phyloP scores from a whole-genome alignment of 202 grass and related monocot species.

The Panicum hallii region DNA sequence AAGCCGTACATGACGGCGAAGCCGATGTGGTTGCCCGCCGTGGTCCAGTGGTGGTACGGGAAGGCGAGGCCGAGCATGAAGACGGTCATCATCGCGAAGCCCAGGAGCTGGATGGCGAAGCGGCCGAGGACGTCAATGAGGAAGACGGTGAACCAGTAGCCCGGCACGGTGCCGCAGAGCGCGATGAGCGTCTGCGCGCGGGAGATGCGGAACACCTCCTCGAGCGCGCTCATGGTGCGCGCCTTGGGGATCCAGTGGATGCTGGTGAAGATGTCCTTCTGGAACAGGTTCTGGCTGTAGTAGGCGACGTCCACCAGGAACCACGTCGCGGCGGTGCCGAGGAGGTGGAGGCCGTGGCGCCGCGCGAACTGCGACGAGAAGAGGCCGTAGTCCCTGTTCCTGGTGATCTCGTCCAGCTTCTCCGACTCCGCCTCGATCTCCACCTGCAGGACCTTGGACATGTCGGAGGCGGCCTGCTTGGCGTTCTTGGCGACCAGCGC shows the following conservation, averaged over 20 bases:
- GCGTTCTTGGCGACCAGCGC: constrained; percentile 57
- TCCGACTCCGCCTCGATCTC: constrained; percentile 43
- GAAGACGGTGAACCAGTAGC: constrained; percentile 76
- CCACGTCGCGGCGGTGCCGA: constrained; percentile 65
- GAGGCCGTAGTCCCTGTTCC: constrained; percentile 48
- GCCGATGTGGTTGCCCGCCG: constrained; percentile 49
- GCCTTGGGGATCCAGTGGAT: constrained; percentile 67
- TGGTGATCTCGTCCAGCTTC: constrained; percentile 32
- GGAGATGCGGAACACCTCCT: constrained; percentile 64
- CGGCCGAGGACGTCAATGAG: constrained; percentile 64
- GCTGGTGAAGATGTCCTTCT: constrained; percentile 78
- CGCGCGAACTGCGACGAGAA: constrained; percentile 54
- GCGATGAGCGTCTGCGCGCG: constrained; percentile 74
- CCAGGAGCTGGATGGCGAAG: constrained; percentile 60
- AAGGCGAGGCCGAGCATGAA: constrained; percentile 74
- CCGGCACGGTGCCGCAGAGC: constrained; percentile 73
- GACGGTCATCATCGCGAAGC: constrained; percentile 56
- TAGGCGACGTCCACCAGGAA: constrained; percentile 79
- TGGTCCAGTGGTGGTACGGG: constrained; percentile 68
- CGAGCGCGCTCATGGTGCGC: constrained; percentile 65
- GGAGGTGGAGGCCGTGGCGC: constrained; percentile 57
- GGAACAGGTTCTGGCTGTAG: constrained; percentile 90
- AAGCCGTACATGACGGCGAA: constrained; percentile 71
- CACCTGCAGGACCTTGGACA: constrained; percentile 61
- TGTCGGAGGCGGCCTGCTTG: constrained; percentile 58